Evolutionary conservation across 441 rosid genomes (phyloP).

Genomic region (Mallotus japonicus): DNA sequence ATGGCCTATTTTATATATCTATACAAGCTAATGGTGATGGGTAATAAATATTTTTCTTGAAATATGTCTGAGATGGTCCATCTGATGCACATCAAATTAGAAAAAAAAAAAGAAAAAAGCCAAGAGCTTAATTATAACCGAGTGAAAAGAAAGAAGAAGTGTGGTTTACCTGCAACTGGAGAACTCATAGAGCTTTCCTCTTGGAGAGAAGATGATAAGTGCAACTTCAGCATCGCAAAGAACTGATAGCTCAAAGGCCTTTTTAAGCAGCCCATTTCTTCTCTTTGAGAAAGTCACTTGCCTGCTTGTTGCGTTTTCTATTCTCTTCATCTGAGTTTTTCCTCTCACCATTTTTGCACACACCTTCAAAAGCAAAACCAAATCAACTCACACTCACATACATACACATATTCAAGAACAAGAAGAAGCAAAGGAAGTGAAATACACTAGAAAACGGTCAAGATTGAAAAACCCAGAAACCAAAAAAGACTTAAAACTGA

Average conservation of each 20-base stretch:
- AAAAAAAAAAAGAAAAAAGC: too few relatives aligned
- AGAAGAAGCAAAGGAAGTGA: neutral
- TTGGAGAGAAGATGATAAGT: conserved; percentile 76
- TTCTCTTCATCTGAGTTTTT: conserved; percentile 92
- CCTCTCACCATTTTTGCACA: conserved; percentile 65
- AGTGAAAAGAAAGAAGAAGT: too few relatives aligned
- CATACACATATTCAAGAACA: neutral
- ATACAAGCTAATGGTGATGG: neutral
- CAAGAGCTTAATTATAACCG: too few relatives aligned
- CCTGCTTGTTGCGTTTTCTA: conserved; percentile 84
- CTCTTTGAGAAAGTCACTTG: conserved; percentile 94
- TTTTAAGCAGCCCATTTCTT: conserved; percentile 81
- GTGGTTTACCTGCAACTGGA: conserved; percentile 57
- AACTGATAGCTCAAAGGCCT: conserved; percentile 82
- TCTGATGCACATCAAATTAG: neutral
- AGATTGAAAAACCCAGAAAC: conserved; percentile 1
- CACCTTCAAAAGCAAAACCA: conserved; percentile 16
- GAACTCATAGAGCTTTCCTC: conserved; percentile 82
- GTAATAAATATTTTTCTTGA: neutral
- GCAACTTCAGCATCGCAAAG: conserved; percentile 94
- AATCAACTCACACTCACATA: too few relatives aligned
- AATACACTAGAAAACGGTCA: neutral
- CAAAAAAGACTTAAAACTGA: neutral
- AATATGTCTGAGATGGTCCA: neutral
- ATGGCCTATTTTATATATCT: neutral